Conservation (phyloP, 2,329 filamentous ascomycete genomes). For the Geosmithia flava region DNA sequence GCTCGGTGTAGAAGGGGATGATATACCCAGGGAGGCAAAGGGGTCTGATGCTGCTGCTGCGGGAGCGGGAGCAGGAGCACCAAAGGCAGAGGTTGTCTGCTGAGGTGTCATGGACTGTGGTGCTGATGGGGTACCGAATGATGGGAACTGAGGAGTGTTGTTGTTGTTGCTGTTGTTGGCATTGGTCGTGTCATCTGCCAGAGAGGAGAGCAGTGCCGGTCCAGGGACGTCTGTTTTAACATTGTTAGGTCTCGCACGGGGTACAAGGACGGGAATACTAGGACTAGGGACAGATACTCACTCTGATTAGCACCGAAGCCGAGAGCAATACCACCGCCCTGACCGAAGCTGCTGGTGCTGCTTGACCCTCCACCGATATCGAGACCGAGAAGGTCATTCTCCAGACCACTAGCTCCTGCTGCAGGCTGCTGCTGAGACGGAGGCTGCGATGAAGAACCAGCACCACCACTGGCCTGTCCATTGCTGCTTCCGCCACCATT, state of each 20-base stretch:
- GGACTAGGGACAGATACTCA: no score
- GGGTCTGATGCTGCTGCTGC: constrained; percentile 21
- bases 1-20: constrained; percentile 14
- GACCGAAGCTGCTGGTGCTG: constrained; percentile 41
- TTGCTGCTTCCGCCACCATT: constrained; percentile 23
- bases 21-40: constrained; percentile 30
- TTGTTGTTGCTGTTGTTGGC: constrained; percentile 23
- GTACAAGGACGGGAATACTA: no score
- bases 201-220: constrained; percentile 50
- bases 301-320: constrained; percentile 62
- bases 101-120: constrained; percentile 43
- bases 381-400: constrained; percentile 83
- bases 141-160: constrained; percentile 41
- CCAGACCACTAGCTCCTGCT: constrained; percentile 47
- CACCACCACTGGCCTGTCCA: not conserved
- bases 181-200: constrained; percentile 47
- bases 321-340: constrained; percentile 72
- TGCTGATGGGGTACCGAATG: constrained; percentile 37
- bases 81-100: constrained; percentile 24
- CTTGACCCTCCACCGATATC: constrained; percentile 56
- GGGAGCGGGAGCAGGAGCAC: constrained; percentile 25
- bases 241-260: not conserved
- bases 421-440: constrained; percentile 20
- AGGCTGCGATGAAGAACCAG: constrained; percentile 15
- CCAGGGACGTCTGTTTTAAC: constrained; percentile 50